Base-by-base conservation (phyloP, 768 basidiomycete species). In the Collybia mongolica region DNA sequence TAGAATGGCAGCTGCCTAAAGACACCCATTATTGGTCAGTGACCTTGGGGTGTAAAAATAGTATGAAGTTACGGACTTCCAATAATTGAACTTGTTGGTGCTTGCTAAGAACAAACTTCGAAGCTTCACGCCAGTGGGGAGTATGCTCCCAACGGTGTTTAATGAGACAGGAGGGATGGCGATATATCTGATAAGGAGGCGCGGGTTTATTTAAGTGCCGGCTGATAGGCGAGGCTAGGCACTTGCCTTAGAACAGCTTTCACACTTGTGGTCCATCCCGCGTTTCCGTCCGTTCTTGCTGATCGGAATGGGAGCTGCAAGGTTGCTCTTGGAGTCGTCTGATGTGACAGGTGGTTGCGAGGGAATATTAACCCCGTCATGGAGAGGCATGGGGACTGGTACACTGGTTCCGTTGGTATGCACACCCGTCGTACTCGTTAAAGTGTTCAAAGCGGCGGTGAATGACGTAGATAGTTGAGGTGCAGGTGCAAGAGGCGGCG, bases 141-240 rank as follows among this genome's bases (percentile, higher is more conserved):
- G 90, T 92, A 63, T 96, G 93, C 62, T 98, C 95, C 96, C 96
- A 98, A 28, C 96, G 88, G 63, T 98, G 96, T 68, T 98, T 98
- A 68, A 95, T 90, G 42, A 98, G 75, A 68, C 95, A 98, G 11
- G 90, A 92, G 2, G 93, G 93, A 68, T 98, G 95, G 46, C 88
- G 84, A 66, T 91, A 93, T 35, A 90, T 83, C 88, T 90, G 62
- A 36, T 24, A 39, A 48, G 44, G 43, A 28, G 38, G 48, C 40
- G 23, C 45, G 38, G 49, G 48, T 24, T 48, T 23, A 52, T 49
- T 53, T 39, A 50, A 48, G 14, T 22, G 26, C 35, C 54, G 40
- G 32, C 7, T 32, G 14, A 47, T 40, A 38, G 36, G 48, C n/a
- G 48, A 49, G 44, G 17, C 18, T 40, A 26, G 32, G 22, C 32